Base-by-base conservation (phyloP, 176 grass and related monocot species). In the Oryza glaberrima region DNA sequence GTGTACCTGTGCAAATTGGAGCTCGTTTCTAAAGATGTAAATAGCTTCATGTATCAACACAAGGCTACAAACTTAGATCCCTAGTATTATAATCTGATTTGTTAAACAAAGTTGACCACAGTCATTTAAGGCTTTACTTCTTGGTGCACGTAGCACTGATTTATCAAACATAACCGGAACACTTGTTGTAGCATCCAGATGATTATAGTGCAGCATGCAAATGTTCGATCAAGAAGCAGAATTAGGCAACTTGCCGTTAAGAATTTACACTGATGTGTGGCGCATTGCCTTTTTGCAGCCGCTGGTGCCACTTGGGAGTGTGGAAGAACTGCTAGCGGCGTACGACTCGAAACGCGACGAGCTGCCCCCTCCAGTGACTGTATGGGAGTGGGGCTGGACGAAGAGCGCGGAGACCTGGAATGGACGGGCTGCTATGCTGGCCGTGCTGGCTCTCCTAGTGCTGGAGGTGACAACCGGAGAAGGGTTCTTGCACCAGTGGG, bases 331-430 rank as follows among this genome's bases (percentile, higher is more conserved):
- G 68, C 72, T 99, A 75, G 96, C 96, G 36, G 91, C 91, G 1
- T 99, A 99, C 11, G 93, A 99, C 76, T 89, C 93, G 0, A 99
- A 99, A 36, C 92, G 96, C 3, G 84, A 87, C 4, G 88, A 96
- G 69, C 86, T 99, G 16, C 96, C 96, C 40, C 91, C 93, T 77
- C 96, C 93, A 3, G 90, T 99, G 56, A 90, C 81, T 2, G 96
- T 99, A 40, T 99, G 96, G 96, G 78, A 99, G 77, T 99, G 96
- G 96, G 96, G 96, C 63, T 99, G 96, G 96, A 99, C 96, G 5
- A 94, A 92, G 86, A 94, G 93, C 5, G 96, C 96, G 0, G 96
- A 96, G 86, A 99, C 96, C 46, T 99, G 96, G 96, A 99, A 99
- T 23, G 96, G 96, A 17, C 85, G 96, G 1, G 96, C 93, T 75